A percentile compares a stretch with the other conserved stretches of the same genome.
Conservation (phyloP, 2,329 filamentous ascomycete species). For the Dothidotthia symphoricarpi region DNA sequence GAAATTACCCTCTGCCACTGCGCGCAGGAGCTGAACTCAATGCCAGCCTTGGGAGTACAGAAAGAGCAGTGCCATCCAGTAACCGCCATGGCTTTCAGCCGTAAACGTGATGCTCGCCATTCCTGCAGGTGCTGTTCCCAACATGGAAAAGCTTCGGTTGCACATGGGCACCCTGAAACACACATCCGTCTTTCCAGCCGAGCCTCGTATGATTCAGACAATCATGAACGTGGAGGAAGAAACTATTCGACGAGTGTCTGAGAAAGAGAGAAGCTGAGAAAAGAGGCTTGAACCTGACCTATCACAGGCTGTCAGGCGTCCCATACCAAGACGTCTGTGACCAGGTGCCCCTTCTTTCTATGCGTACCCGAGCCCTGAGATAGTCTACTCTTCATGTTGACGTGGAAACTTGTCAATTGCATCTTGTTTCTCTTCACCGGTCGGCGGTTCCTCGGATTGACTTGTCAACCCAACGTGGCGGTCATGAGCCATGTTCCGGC, state of each 20-base stretch:
- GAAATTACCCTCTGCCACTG: constrained; percentile 3
- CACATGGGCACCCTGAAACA: too few relatives aligned
- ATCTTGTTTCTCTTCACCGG: too few relatives aligned
- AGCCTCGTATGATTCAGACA: constrained; percentile 3
- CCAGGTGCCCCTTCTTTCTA: too few relatives aligned
- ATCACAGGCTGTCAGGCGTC: neutral
- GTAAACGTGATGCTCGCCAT: neutral
- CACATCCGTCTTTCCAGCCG: neutral
- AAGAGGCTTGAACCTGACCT: constrained; percentile 5
- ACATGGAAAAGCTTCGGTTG: too few relatives aligned
- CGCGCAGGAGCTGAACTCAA: constrained; percentile 5
- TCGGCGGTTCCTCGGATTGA: too few relatives aligned
- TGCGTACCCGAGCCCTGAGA: too few relatives aligned
- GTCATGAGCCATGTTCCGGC: too few relatives aligned
- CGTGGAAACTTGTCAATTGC: too few relatives aligned
- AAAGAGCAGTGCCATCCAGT: constrained; percentile 6
- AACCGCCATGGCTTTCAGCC: neutral
- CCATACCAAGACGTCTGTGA: too few relatives aligned
- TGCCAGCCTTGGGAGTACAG: neutral
- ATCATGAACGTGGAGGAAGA: constrained; percentile 1
- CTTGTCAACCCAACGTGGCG: too few relatives aligned
- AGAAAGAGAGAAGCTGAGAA: constrained; percentile 4
- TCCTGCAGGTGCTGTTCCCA: too few relatives aligned
- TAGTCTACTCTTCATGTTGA: too few relatives aligned
- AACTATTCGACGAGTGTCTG: constrained; percentile 1